Base-by-base conservation (phyloP, 2,329 filamentous ascomycete genomes). In the Diaporthe destruens region DNA sequence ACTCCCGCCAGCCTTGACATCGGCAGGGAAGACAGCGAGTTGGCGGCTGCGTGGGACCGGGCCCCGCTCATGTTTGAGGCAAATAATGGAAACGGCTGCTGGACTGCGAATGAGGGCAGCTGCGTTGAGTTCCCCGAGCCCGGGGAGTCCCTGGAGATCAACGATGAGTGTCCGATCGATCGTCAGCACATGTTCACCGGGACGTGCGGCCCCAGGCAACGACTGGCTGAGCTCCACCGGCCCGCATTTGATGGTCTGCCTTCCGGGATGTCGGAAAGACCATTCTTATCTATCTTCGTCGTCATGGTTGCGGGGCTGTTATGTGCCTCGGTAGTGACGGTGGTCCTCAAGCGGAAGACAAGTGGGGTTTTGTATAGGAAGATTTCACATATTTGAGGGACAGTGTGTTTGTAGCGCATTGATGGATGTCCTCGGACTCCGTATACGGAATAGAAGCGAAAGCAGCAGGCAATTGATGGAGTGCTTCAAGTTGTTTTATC, bases 111-210 rank as follows among this genome's bases (percentile, higher is more conserved):
- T 32, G 25, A 66, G 32, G 61, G 61, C 61, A 66, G 61, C 32
- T 66, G 61, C n/a, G 47, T 66, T 7, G 61, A 53, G 47, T 66
- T 66, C 61, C 61, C 61, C 9, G 61, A 66, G 32, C 61, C 61
- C 1, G 61, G 61, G n/a, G 47, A 66, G 20, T 66, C 61, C 32
- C 61, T 66, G 5, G 47, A 66, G 32, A n/a, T 66, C n/a, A 66
- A 66, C n/a, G n/a, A 25, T 6, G 61, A 66, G 32, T 66, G 61
- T 14, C 61, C 61, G 0, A 39, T 66, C 47, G 61, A 66, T 7
- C 61, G 61, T 4, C 47, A 66, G 5, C n/a, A 20, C 4, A 66
- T 66, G 61, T 66, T 66, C 16, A 66, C 44, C 0, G 61, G 61
- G 32, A 66, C 61, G 1, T 66, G 61, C 9, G 61, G 61, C 2